Evolutionary conservation across 2,329 filamentous ascomycete genomes (phyloP).

Genomic region (Diaporthe sp.): DNA sequence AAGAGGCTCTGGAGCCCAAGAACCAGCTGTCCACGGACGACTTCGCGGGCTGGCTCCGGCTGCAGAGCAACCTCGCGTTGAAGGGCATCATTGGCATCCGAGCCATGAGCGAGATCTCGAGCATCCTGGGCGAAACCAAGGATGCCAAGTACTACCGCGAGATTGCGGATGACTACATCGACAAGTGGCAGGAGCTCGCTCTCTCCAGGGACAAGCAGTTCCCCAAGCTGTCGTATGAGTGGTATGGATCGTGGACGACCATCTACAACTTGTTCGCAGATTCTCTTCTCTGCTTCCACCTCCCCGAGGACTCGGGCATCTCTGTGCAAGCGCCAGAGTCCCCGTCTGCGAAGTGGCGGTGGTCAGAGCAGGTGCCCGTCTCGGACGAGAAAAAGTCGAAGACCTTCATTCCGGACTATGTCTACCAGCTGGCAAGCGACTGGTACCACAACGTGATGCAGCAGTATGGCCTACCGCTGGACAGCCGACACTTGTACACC

Average conservation of each 20-base stretch:
- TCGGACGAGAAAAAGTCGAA: slow-evolving; percentile 36
- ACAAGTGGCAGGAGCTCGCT: slow-evolving; percentile 77
- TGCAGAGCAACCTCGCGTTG: slow-evolving; percentile 80
- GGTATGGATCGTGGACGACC: slow-evolving; percentile 86
- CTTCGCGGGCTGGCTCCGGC: slow-evolving; percentile 79
- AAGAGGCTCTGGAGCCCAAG: slow-evolving; percentile 74
- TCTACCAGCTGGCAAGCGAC: slow-evolving; percentile 82
- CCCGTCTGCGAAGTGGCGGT: slow-evolving; percentile 33
- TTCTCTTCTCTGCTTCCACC: slow-evolving; percentile 82
- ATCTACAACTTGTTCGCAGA: slow-evolving; percentile 84
- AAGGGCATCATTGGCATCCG: slow-evolving; percentile 84
- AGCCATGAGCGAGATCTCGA: slow-evolving; percentile 77
- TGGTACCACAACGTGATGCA: slow-evolving; percentile 86
- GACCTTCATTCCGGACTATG: slow-evolving; percentile 75
- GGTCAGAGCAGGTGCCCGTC: slow-evolving; percentile 36
- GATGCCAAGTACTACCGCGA: slow-evolving; percentile 72
- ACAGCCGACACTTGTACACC: slow-evolving; percentile 84
- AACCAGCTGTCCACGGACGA: slow-evolving; percentile 83
- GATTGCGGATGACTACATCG: slow-evolving; percentile 73
- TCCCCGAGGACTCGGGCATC: slow-evolving; percentile 40
- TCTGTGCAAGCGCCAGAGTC: not conserved
- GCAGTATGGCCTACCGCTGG: slow-evolving; percentile 83
- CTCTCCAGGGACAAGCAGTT: slow-evolving; percentile 78
- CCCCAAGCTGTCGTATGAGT: slow-evolving; percentile 82
- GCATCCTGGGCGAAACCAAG: slow-evolving; percentile 64